Evolutionary conservation across 768 basidiomycete species (phyloP).

Genomic region (Lactarius evosmus): DNA sequence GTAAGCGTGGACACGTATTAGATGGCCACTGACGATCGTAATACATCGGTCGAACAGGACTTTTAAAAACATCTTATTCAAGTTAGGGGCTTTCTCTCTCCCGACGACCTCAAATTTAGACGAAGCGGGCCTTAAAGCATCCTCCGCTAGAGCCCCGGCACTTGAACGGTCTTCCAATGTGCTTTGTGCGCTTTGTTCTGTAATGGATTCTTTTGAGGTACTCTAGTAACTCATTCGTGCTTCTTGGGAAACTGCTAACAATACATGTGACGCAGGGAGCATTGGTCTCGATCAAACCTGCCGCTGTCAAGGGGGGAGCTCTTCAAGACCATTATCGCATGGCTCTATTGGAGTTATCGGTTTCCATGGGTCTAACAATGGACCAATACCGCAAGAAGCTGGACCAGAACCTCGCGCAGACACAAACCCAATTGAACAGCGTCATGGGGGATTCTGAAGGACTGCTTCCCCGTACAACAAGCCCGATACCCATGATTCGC

Average conservation of each 20-base stretch:
- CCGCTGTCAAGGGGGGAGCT: neutral
- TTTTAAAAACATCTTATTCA: neutral
- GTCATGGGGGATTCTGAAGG: neutral
- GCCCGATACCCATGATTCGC: neutral
- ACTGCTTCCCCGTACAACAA: neutral
- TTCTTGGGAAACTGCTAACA: neutral
- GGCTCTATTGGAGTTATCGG: neutral
- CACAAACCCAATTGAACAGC: neutral
- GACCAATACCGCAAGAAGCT: neutral
- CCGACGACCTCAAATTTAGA: neutral
- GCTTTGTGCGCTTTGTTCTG: neutral
- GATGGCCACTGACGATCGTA: neutral
- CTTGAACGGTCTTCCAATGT: neutral
- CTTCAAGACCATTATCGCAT: neutral
- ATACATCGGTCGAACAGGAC: neutral
- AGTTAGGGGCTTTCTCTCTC: neutral
- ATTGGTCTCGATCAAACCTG: neutral
- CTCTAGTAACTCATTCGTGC: neutral
- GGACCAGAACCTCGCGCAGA: neutral
- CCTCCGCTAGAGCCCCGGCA: neutral
- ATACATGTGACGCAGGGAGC: neutral
- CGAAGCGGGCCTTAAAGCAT: neutral
- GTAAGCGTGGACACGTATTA: neutral
- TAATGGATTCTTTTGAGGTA: neutral
- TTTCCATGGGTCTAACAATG: neutral